A percentile compares a stretch with the other conserved stretches of the same genome.
Evolutionary conservation across 768 basidiomycete species (phyloP).

Genomic region (Suillus tomentosus): DNA sequence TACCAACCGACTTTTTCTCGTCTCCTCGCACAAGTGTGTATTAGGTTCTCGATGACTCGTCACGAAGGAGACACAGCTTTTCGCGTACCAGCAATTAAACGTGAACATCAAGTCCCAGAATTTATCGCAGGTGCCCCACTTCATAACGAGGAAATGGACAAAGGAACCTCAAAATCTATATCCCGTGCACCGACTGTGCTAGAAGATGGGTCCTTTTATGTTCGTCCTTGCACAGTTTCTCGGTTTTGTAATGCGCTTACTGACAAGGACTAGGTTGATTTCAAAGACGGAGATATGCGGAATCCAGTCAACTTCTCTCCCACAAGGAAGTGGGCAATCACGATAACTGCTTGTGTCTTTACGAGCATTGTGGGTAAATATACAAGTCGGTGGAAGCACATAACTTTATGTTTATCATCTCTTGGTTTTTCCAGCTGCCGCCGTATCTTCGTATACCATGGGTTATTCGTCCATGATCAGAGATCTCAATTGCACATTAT

Average conservation of each 20-base stretch:
- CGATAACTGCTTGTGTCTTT: constrained; percentile 36
- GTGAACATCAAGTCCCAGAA: not conserved
- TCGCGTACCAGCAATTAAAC: not conserved
- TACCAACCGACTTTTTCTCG: not conserved
- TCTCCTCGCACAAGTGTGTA: not conserved
- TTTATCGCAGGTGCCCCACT: not conserved
- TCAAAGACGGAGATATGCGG: constrained; percentile 37
- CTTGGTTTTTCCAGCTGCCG: constrained; percentile 40
- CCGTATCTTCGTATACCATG: constrained; percentile 53
- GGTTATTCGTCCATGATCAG: constrained; percentile 58
- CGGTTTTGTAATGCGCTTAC: constrained; percentile 6
- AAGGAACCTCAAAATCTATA: not conserved
- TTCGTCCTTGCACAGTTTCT: constrained; percentile 3
- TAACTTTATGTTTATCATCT: constrained; percentile 1
- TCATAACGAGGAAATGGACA: too few relatives aligned
- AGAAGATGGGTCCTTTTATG: constrained; percentile 18
- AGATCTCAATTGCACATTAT: constrained; percentile 45
- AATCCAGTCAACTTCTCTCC: constrained; percentile 43
- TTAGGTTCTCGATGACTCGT: not conserved
- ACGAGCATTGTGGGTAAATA: constrained; percentile 34
- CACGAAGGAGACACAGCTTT: not conserved
- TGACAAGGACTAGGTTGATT: constrained; percentile 39
- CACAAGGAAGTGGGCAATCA: constrained; percentile 45
- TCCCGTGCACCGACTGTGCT: not conserved
- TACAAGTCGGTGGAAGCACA: not conserved